These are phyloP conservation scores for Chaetomium sp. DNA, from an alignment of 2,329 filamentous ascomycete species.

Conservation along the genomic window DNA sequence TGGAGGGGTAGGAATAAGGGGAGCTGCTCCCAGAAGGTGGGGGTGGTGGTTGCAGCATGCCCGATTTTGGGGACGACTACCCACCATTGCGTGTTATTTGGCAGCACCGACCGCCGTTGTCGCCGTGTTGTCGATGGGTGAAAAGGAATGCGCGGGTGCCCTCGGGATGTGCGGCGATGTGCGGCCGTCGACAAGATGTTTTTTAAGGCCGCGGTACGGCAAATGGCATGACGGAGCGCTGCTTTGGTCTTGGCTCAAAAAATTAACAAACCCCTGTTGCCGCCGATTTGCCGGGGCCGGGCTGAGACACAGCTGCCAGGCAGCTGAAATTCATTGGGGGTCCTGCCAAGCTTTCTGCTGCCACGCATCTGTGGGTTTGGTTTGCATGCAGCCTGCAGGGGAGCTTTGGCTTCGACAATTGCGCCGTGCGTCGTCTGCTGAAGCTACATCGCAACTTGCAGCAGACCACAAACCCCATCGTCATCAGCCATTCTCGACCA, in stretches of 20 bases:
- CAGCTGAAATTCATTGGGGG: neutral
- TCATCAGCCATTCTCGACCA: neutral
- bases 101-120: constrained; percentile 12
- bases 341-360: neutral
- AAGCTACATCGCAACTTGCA: constrained; percentile 26
- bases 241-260: constrained; percentile 13
- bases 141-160: neutral
- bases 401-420: constrained; percentile 6
- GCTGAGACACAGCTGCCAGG: neutral
- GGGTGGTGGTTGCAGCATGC: too few species aligned
- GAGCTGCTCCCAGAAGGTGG: too few species aligned
- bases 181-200: constrained; percentile 8
- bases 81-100: constrained; percentile 22
- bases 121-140: constrained; percentile 4
- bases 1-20: too few species aligned
- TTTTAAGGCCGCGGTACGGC: constrained; percentile 11
- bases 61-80: neutral
- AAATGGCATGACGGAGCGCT: constrained; percentile 14
- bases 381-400: neutral
- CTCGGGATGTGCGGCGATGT: constrained; percentile 2
- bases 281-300: constrained; percentile 21
- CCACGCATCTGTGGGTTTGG: neutral
- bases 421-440: constrained; percentile 2
- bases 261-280: constrained; percentile 14
- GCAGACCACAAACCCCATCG: neutral